Conservation (phyloP, 2,329 filamentous ascomycete species). For the Ascomycota sp. region DNA sequence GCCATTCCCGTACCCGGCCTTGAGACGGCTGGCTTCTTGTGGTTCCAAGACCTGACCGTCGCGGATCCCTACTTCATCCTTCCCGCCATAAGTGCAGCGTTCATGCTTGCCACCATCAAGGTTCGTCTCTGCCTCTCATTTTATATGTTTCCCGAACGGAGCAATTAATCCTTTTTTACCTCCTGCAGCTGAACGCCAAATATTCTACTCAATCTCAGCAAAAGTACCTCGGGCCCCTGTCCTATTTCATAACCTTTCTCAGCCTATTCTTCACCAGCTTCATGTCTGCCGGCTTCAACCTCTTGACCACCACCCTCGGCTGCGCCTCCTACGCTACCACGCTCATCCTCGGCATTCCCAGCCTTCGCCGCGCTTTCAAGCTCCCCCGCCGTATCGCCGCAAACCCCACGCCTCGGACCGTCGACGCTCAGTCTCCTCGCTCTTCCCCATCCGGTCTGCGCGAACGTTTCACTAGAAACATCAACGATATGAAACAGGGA, state of each 20-base stretch:
- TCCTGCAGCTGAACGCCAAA: constrained; percentile 17
- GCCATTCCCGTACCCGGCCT: constrained; percentile 63
- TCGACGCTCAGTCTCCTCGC: constrained; percentile 13
- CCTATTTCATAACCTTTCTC: too few species aligned
- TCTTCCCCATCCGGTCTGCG: constrained; percentile 7
- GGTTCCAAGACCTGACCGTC: constrained; percentile 60
- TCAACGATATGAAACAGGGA: constrained; percentile 18
- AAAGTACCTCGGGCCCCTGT: constrained; percentile 20
- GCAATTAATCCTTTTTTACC: too few species aligned
- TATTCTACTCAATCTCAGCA: constrained; percentile 12
- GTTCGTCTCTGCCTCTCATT: too few species aligned
- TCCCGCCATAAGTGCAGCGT: too few species aligned
- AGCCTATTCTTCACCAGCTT: constrained; percentile 24
- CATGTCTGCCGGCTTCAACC: constrained; percentile 26
- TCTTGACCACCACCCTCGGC: constrained; percentile 23
- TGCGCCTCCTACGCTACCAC: constrained; percentile 16
- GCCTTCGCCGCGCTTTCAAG: constrained; percentile 16
- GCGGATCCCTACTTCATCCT: constrained; percentile 62
- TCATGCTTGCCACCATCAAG: too few species aligned
- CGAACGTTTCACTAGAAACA: constrained; percentile 13
- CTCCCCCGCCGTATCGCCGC: constrained; percentile 13
- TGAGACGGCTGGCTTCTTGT: constrained; percentile 47
- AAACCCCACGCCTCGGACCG: constrained; percentile 11
- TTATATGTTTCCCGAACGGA: too few species aligned
- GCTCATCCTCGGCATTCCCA: constrained; percentile 15